Percentiles rank a stretch among this genome's conserved stretches.
phyloP scores from a whole-genome alignment of 2,329 filamentous ascomycete species.

The Exophiala spinifera region DNA sequence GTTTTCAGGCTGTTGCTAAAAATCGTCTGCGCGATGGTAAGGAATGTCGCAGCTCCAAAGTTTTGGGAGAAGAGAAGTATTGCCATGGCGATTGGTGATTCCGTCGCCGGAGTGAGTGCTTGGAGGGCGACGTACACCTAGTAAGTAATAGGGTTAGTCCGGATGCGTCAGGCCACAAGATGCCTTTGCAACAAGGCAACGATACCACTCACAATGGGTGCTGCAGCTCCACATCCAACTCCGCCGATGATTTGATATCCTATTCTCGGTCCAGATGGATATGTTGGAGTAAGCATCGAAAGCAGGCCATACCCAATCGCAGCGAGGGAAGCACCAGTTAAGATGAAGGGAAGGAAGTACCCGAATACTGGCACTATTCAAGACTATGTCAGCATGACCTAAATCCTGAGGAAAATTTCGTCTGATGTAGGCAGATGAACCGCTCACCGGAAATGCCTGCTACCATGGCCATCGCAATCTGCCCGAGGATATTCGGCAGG shows the following conservation, averaged over 20 bases:
- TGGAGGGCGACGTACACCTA: conserved; percentile 32
- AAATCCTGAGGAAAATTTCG: background rate
- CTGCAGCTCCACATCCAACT: background rate
- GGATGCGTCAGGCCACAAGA: background rate
- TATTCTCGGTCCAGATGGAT: conserved; percentile 29
- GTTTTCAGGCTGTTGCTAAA: conserved; percentile 31
- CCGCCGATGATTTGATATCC: conserved; percentile 32
- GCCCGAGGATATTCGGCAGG: background rate
- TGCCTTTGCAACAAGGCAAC: background rate
- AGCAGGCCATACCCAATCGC: conserved; percentile 26
- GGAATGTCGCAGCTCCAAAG: conserved; percentile 33
- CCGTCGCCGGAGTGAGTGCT: conserved; percentile 26
- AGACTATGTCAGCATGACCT: background rate
- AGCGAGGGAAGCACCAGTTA: background rate
- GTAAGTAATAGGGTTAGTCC: background rate
- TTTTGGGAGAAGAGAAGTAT: conserved; percentile 36
- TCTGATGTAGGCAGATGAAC: background rate
- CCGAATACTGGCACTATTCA: conserved; percentile 32
- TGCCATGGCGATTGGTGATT: conserved; percentile 32
- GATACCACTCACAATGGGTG: background rate
- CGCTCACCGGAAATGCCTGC: conserved; percentile 1
- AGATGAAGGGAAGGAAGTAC: conserved; percentile 36
- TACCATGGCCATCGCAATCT: background rate
- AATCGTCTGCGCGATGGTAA: conserved; percentile 33
- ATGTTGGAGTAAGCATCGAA: conserved; percentile 18